A percentile compares a stretch with the other conserved stretches of the same genome.
Conservation (phyloP, 176 grass and related monocot genomes). For the Tillandsia leiboldiana region DNA sequence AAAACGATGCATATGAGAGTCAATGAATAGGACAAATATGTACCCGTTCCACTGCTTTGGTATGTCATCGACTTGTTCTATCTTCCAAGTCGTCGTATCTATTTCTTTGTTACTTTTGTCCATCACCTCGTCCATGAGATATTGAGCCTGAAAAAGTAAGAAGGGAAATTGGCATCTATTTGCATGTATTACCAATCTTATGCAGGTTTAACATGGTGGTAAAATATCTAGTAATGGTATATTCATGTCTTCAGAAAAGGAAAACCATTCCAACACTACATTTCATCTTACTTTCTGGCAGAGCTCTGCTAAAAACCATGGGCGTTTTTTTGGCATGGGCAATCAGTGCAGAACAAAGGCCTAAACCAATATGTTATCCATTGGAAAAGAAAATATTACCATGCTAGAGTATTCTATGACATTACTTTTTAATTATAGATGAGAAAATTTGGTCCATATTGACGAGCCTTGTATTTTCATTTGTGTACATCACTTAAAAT, state of each 20-base stretch:
- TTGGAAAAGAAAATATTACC: too few relatives aligned
- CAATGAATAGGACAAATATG: constrained; percentile 7
- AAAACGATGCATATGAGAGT: not conserved
- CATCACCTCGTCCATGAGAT: constrained; percentile 61
- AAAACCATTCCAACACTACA: not conserved
- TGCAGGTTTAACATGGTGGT: too few relatives aligned
- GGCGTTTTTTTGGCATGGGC: not conserved
- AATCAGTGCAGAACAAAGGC: too few relatives aligned
- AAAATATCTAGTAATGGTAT: too few relatives aligned
- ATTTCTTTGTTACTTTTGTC: constrained; percentile 59
- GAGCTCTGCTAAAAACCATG: not conserved
- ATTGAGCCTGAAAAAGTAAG: constrained; percentile 34
- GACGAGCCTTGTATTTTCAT: not conserved
- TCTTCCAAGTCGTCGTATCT: constrained; percentile 34
- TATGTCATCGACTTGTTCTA: constrained; percentile 20
- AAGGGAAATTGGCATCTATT: constrained; percentile 12
- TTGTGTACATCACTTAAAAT: not conserved
- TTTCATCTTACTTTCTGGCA: not conserved
- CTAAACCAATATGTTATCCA: too few relatives aligned
- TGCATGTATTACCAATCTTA: not conserved
- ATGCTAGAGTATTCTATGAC: too few relatives aligned
- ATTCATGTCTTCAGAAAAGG: not conserved
- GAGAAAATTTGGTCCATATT: not conserved
- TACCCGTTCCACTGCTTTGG: constrained; percentile 60
- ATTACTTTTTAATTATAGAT: too few relatives aligned